phyloP scores from a whole-genome alignment of 805 yeast species.

The Tetrapisispora fleetii region DNA sequence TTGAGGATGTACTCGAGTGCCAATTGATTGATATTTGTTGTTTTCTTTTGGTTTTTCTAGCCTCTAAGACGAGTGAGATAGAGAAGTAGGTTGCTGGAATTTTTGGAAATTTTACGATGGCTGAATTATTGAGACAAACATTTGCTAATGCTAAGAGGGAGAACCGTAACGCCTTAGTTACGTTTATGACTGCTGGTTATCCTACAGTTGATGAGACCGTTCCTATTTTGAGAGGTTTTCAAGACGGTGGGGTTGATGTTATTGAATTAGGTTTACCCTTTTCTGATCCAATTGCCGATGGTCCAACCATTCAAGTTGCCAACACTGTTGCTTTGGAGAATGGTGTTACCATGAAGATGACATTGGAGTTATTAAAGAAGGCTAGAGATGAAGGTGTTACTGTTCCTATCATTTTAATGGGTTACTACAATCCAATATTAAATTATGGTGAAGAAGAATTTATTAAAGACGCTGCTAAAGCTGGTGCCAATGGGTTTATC shows the following conservation, averaged over 20 bases:
- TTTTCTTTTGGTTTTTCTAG: too few relatives aligned
- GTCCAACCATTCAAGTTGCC: slow-evolving; percentile 90
- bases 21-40: too few relatives aligned
- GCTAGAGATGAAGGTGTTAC: slow-evolving; percentile 81
- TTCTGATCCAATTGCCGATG: slow-evolving; percentile 98
- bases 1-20: too few relatives aligned
- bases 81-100: background rate
- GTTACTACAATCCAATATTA: slow-evolving; percentile 91
- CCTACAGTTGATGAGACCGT: slow-evolving; percentile 84
- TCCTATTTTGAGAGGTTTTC: slow-evolving; percentile 78
- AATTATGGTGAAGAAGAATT: slow-evolving; percentile 82
- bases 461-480: slow-evolving; percentile 66
- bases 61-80: background rate
- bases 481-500: slow-evolving; percentile 92
- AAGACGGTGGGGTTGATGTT: slow-evolving; percentile 90
- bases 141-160: slow-evolving; percentile 48
- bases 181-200: slow-evolving; percentile 90
- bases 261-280: slow-evolving; percentile 95
- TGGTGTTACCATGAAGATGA: slow-evolving; percentile 61
- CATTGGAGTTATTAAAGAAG: slow-evolving; percentile 58
- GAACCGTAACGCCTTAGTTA: slow-evolving; percentile 77
- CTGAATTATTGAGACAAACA: slow-evolving; percentile 38
- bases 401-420: slow-evolving; percentile 89
- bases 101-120: slow-evolving; percentile 12
- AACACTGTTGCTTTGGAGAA: slow-evolving; percentile 75